Conservation (phyloP, 1,284 basidiomycete genomes). For the Puccinia coronata region DNA sequence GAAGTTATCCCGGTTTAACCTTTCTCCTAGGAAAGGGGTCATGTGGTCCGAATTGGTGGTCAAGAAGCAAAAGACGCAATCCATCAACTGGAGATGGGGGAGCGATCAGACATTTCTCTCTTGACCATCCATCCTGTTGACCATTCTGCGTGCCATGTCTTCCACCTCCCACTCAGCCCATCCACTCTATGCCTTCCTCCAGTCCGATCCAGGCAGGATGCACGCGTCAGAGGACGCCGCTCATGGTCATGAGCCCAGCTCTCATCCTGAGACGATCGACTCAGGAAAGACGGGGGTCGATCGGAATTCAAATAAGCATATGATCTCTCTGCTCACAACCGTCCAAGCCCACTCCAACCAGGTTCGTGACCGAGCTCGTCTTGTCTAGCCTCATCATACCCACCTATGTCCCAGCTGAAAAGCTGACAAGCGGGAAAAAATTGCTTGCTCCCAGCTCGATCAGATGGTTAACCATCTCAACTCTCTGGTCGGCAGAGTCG, state of each 20-base stretch:
- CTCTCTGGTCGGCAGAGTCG: slow-evolving; percentile 29
- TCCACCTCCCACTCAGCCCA: slow-evolving; percentile 6
- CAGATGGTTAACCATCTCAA: slow-evolving; percentile 24
- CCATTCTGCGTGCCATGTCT: slow-evolving; percentile 12
- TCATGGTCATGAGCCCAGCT: neutral
- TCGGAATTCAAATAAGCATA: neutral
- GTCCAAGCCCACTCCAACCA: slow-evolving; percentile 18
- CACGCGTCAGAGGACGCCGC: neutral
- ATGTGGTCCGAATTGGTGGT: too few relatives aligned
- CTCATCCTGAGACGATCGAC: neutral
- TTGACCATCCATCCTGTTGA: neutral
- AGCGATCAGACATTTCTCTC: too few relatives aligned
- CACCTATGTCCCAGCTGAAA: neutral
- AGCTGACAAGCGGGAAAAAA: neutral
- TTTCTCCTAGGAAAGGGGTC: too few relatives aligned
- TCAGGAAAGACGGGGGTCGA: neutral
- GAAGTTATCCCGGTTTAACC: too few relatives aligned
- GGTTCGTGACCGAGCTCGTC: neutral
- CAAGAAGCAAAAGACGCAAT: too few relatives aligned
- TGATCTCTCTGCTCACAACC: slow-evolving; percentile 22
- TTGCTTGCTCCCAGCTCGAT: slow-evolving; percentile 6
- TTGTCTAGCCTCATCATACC: neutral
- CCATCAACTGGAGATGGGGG: too few relatives aligned
- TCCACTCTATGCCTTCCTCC: slow-evolving; percentile 33
- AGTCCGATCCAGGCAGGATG: neutral